Conservation (phyloP, 305 asterid genomes). For the Fraxinus dipetala region DNA sequence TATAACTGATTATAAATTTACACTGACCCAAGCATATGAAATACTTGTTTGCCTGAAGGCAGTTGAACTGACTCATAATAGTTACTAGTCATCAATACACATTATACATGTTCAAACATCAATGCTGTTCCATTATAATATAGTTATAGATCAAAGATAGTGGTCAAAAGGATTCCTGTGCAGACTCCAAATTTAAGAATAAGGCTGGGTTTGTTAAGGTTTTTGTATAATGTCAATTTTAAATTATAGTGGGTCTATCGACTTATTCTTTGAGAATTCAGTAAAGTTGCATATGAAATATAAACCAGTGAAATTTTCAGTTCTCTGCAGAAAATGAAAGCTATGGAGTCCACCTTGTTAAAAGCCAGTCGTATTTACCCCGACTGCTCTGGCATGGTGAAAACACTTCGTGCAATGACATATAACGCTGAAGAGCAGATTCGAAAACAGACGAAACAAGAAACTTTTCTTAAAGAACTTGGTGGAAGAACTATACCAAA, state of each 20-base stretch:
- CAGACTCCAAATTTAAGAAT: background rate
- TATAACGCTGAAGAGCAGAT: conserved; percentile 81
- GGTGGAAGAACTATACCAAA: conserved; percentile 89
- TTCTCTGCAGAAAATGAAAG: conserved; percentile 85
- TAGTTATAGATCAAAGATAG: background rate
- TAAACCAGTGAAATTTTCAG: conserved; percentile 44
- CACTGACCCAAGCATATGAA: background rate
- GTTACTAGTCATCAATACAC: background rate
- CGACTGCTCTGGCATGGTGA: conserved; percentile 78
- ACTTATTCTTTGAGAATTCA: conserved; percentile 2
- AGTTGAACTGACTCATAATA: background rate
- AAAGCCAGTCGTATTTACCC: conserved; percentile 76
- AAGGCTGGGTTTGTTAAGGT: background rate
- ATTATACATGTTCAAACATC: background rate
- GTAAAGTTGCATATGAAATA: conserved; percentile 23
- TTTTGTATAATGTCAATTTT: background rate
- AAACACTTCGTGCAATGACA: conserved; percentile 83
- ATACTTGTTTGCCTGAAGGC: background rate
- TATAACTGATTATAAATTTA: background rate
- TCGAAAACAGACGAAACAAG: conserved; percentile 58
- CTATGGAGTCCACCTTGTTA: conserved; percentile 66
- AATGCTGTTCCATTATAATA: background rate
- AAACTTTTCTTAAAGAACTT: conserved; percentile 62
- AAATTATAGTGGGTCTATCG: conserved; percentile 3
- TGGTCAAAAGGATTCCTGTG: background rate